Evolutionary conservation across 78 protist genomes (phyloP), one percentile per base, ranked within the genome.

Genomic region (Dictyostelium capitatum): DNA sequence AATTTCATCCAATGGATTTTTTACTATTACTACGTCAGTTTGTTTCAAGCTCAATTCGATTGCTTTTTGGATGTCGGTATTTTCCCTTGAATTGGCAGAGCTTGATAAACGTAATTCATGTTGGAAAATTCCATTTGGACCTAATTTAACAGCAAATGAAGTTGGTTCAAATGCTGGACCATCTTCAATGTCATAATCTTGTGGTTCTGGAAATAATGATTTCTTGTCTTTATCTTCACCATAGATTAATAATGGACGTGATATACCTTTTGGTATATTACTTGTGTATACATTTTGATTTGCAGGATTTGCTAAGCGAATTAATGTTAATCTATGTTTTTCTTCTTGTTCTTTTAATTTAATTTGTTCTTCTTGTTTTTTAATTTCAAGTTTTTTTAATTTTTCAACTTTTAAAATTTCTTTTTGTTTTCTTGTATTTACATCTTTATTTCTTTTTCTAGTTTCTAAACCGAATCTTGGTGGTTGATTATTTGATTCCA

Each of bases 401-500:
- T 82, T 82, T 20, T 82, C 90, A 43, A 51, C 72, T 50, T 53
- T 82, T 47, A 25, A 51, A 2, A 70, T 17, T 70, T 82, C 80
- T 48, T 82, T 82, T 37, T 23, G 72, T 51, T 82, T 82, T 70
- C 90, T 47, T 28, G 79, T 82, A 37, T 82, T 82, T 48, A 82
- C 59, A 43, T 82, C 90, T 37, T 82, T 82, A 23, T 70, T 70
- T 70, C 80, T 82, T 69, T 62, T 62, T 82, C 90, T 82, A 50
- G 80, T 69, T 15, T 82, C 90, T 11, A 82, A 41, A 23, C 90
- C 90, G 50, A 82, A 82, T 82, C 90, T 82, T 82, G 90, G 90
- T 65, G 90, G 90, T 80, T 80, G 73, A 37, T 59, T 59, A 11
- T 30, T 20, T 62, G 37, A 62, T 62, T 62, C 70, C 70, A 62